A percentile compares a stretch with the other conserved stretches of the same genome.
Evolutionary conservation across 495 filamentous ascomycete genomes (phyloP).

Genomic region (Podospora pseudoanserina): DNA sequence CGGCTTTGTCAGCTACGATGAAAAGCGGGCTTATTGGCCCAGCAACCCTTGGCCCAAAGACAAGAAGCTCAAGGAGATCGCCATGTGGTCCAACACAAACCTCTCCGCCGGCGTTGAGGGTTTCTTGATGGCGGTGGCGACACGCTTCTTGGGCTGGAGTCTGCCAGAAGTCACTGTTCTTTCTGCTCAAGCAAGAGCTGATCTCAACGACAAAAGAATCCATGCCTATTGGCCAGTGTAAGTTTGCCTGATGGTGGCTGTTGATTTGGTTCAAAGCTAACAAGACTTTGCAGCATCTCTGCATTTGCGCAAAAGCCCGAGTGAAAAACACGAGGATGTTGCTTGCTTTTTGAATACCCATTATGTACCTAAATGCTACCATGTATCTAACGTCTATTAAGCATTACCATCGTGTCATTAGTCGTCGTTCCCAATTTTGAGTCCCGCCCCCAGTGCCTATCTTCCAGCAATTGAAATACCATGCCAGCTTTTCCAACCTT

Average conservation of each 20-base stretch:
- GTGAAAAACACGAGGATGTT: not conserved
- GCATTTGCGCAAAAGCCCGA: conserved; percentile 5
- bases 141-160: conserved; percentile 6
- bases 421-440: not conserved
- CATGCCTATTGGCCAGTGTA: conserved; percentile 18
- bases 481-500: not conserved
- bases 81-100: conserved; percentile 25
- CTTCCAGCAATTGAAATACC: not conserved
- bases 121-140: conserved; percentile 1
- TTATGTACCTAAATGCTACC: not conserved
- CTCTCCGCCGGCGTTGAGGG: not conserved
- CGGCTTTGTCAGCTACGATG: conserved; percentile 34
- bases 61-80: conserved; percentile 47
- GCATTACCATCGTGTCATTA: not conserved
- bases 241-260: not conserved
- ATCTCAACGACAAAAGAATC: conserved; percentile 1
- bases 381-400: not conserved
- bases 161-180: conserved; percentile 3
- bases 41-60: conserved; percentile 45
- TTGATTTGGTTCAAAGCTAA: not conserved
- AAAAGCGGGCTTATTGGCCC: conserved; percentile 33
- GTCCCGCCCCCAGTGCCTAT: not conserved
- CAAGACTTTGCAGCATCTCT: not conserved
- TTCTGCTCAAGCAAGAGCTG: conserved; percentile 2
- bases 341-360: conserved; percentile 8